These are phyloP conservation scores for Trichoderma pleuroti DNA, from an alignment of 2,329 filamentous ascomycete genomes.

Conservation along the genomic window DNA sequence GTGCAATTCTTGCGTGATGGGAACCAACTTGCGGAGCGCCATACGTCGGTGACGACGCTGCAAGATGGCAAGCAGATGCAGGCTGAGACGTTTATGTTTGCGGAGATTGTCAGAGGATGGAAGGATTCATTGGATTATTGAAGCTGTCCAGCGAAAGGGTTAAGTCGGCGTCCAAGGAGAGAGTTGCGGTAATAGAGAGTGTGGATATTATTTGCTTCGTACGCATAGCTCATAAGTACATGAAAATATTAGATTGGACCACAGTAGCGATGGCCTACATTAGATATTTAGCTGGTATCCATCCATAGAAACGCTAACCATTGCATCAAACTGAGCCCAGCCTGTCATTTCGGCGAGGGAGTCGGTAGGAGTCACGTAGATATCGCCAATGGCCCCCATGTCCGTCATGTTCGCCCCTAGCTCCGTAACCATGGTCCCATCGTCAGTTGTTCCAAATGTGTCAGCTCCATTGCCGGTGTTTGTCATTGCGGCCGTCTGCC, in stretches of 20 bases:
- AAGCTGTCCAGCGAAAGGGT: neutral
- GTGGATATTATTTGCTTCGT: neutral
- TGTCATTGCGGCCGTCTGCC: neutral
- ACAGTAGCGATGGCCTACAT: neutral
- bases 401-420: conserved; percentile 6
- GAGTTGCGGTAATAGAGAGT: neutral
- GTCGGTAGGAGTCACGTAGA: conserved; percentile 8
- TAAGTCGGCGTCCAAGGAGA: neutral
- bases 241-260: neutral
- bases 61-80: conserved; percentile 5
- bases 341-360: conserved; percentile 13
- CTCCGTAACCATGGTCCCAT: neutral
- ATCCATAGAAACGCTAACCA: conserved; percentile 14
- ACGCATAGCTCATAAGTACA: neutral
- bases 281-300: conserved; percentile 9
- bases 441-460: neutral
- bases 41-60: conserved; percentile 2
- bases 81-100: conserved; percentile 20
- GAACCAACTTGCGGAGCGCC: conserved; percentile 15
- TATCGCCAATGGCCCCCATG: conserved; percentile 11
- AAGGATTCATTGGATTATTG: conserved; percentile 14
- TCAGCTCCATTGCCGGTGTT: neutral
- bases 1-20: conserved; percentile 19
- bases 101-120: conserved; percentile 17
- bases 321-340: conserved; percentile 13